Evolutionary conservation across 139 green algal species (phyloP).

Genomic region (Picochlorum sp.): DNA sequence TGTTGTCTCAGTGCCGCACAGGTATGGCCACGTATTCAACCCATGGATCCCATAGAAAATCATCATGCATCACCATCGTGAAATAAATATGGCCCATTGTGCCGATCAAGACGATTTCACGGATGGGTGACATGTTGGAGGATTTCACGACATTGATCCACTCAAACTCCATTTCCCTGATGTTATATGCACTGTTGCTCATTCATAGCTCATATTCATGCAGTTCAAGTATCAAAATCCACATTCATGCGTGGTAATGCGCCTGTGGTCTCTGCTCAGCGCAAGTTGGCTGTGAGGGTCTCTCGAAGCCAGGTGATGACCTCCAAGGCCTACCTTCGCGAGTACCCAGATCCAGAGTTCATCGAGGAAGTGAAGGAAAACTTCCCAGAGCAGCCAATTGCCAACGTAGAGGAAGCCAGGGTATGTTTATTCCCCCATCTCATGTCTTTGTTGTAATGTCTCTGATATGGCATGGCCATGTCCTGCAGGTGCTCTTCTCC

Average conservation of each 20-base stretch:
- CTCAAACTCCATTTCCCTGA: too few relatives aligned
- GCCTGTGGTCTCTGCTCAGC: neutral
- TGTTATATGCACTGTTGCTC: too few relatives aligned
- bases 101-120: too few relatives aligned
- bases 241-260: neutral
- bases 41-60: too few relatives aligned
- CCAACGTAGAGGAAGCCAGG: constrained; percentile 59
- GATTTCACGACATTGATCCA: too few relatives aligned
- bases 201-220: neutral
- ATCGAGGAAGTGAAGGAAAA: constrained; percentile 32
- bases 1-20: too few relatives aligned
- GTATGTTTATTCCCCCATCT: constrained; percentile 15
- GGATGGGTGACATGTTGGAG: too few relatives aligned
- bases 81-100: too few relatives aligned
- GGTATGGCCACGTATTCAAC: too few relatives aligned
- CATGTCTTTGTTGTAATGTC: neutral
- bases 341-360: constrained; percentile 45
- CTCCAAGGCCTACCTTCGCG: constrained; percentile 16
- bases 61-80: too few relatives aligned
- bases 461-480: too few relatives aligned
- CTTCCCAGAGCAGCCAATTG: constrained; percentile 62
- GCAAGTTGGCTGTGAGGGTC: neutral
- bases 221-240: neutral
- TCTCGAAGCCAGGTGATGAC: neutral
- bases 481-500: constrained; percentile 41